Base-by-base conservation (phyloP, 106 monocot species). In the Agapanthus africanus region DNA sequence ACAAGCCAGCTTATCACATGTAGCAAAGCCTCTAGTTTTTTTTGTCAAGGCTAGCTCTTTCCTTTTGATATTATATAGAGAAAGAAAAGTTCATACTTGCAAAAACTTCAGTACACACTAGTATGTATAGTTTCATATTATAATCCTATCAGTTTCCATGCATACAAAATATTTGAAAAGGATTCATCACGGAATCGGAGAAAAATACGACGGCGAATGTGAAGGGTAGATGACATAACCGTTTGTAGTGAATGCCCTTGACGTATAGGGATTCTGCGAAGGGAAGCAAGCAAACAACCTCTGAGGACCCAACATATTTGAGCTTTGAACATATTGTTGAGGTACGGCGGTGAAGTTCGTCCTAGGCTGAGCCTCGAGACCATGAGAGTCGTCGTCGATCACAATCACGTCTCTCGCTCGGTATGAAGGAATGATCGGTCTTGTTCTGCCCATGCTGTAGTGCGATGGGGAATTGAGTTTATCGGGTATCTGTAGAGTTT, bases 331-430 rank as follows among this genome's bases (percentile, higher is more conserved):
- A 30, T 19, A n/a, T 28, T 22, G 46, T 22, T n/a, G 66, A 41
- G 42, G 66, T n/a, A 42, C 19, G 42, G 40, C 28, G 6, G 66
- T 28, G 19, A 44, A 15, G 22, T 39, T 64, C 22, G 38, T 22
- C 38, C 36, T 64, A 22, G 38, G 7, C 10, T 66, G 59, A 3
- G 16, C 26, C 3, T 78, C 70, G 5, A 5, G 35, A 1, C n/a
- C 33, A 36, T 61, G 61, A 35, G 60, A 49, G 34, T 76, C 85
- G 56, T 81, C 85, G 49, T 81, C 85, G 35, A 82, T 76, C 37
- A 77, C 64, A 57, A 87, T 77, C 10, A 72, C 73, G 11, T 77
- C 74, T 35, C 44, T 35, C 4, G 28, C 16, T 66, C 1, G 61
- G 36, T 61, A 26, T 1, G 61, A 61, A 36, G 61, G 35, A 19